phyloP scores from a whole-genome alignment of 257 asterid species.

The Jacaranda mimosifolia region DNA sequence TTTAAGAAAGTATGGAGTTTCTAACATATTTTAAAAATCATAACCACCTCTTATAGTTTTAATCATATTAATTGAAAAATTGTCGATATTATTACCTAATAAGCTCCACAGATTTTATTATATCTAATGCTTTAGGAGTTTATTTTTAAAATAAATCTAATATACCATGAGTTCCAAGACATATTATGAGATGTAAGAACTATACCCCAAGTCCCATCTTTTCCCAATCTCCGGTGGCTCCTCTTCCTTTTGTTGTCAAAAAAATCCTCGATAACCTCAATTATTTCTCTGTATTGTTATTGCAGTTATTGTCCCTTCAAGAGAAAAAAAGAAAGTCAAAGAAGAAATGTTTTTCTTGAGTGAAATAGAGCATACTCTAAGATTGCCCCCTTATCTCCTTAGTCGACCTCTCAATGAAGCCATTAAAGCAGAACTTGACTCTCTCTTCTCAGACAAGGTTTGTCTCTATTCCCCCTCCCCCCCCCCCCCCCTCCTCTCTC shows the following conservation, averaged over 20 bases:
- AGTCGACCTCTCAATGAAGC: conserved; percentile 69
- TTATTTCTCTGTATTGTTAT: not conserved
- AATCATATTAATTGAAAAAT: too few relatives aligned
- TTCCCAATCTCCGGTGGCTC: conserved; percentile 10
- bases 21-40: too few relatives aligned
- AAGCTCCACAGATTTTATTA: too few relatives aligned
- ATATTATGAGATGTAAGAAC: too few relatives aligned
- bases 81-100: too few relatives aligned
- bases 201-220: too few relatives aligned
- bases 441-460: conserved; percentile 84
- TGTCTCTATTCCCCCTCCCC: not conserved
- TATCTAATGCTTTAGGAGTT: too few relatives aligned
- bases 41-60: too few relatives aligned
- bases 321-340: not conserved
- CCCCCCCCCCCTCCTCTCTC: not conserved
- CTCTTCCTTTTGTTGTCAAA: not conserved
- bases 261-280: too few relatives aligned
- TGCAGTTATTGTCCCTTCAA: not conserved
- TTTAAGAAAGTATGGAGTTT: too few relatives aligned
- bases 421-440: conserved; percentile 77
- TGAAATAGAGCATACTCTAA: conserved; percentile 75
- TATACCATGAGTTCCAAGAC: too few relatives aligned
- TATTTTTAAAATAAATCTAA: too few relatives aligned
- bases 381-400: conserved; percentile 63
- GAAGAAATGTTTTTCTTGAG: conserved; percentile 72